Evolutionary conservation across 768 basidiomycete species (phyloP).

Genomic region (Austroboletus festivus): DNA sequence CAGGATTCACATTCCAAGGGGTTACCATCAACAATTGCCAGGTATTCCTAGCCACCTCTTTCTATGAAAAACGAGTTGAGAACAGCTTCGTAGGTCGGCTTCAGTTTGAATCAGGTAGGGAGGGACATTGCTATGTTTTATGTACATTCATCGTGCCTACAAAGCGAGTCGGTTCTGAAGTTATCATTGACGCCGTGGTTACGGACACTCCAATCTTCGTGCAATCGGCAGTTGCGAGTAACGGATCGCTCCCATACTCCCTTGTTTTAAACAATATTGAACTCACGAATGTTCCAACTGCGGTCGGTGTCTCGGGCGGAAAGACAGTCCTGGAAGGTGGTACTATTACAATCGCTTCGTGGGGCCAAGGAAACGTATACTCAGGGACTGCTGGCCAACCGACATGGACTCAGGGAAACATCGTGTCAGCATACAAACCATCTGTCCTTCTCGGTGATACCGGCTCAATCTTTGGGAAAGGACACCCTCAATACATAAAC

Average conservation of each 20-base stretch:
- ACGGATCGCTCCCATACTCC: slow-evolving; percentile 27
- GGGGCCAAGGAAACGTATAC: slow-evolving; percentile 53
- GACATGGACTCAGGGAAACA: slow-evolving; percentile 47
- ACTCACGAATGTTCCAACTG: slow-evolving; percentile 29
- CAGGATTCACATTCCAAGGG: slow-evolving; percentile 36
- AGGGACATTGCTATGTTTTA: no score
- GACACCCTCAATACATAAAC: slow-evolving; percentile 60
- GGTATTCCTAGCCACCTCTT: slow-evolving; percentile 5
- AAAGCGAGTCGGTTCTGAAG: slow-evolving; percentile 25
- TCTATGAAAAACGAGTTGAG: background rate
- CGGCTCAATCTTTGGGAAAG: slow-evolving; percentile 59
- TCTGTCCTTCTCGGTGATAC: slow-evolving; percentile 48
- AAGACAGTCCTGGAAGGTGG: slow-evolving; percentile 56
- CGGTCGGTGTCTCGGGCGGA: slow-evolving; percentile 51
- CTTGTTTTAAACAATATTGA: slow-evolving; percentile 35
- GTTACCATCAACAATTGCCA: slow-evolving; percentile 32
- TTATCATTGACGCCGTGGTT: slow-evolving; percentile 33
- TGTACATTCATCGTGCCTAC: no score
- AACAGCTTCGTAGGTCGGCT: slow-evolving; percentile 19
- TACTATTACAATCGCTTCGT: slow-evolving; percentile 38
- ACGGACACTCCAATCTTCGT: slow-evolving; percentile 32
- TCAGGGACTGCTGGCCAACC: slow-evolving; percentile 43
- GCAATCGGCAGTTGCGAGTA: slow-evolving; percentile 22
- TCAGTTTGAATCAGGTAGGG: no score
- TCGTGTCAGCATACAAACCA: slow-evolving; percentile 48